phyloP scores from a whole-genome alignment of 768 basidiomycete species.

The Coprinopsis cinerea region DNA sequence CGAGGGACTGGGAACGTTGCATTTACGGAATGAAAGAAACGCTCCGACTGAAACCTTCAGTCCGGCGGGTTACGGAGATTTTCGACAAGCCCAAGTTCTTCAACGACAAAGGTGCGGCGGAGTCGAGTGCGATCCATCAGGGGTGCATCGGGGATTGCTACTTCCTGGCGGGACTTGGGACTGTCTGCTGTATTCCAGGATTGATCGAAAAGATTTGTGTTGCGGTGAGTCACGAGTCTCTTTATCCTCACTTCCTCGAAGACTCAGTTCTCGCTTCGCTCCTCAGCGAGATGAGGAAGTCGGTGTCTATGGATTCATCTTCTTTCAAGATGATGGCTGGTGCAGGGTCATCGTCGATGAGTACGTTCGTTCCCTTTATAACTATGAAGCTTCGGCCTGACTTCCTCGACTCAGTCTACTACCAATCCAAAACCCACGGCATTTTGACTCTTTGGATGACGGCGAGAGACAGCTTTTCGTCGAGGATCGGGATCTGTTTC shows the following conservation, averaged over 20 bases:
- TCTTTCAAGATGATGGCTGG: constrained; percentile 47
- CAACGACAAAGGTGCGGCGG: constrained; percentile 22
- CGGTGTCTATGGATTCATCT: constrained; percentile 56
- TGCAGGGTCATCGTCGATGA: constrained; percentile 53
- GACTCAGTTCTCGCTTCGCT: not conserved
- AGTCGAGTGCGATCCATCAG: constrained; percentile 42
- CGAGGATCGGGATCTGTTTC: constrained; percentile 42
- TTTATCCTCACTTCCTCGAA: not conserved
- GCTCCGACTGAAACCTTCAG: not conserved
- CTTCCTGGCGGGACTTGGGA: constrained; percentile 47
- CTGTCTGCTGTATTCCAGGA: constrained; percentile 22
- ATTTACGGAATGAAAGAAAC: not conserved
- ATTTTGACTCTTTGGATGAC: constrained; percentile 40
- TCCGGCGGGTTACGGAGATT: not conserved
- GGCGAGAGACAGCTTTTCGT: constrained; percentile 43
- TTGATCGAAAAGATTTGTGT: constrained; percentile 18
- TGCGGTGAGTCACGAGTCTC: constrained; percentile 18
- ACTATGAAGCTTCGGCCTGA: not conserved
- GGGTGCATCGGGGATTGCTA: constrained; percentile 49
- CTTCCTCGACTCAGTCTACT: constrained; percentile 30
- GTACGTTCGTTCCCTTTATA: constrained; percentile 24
- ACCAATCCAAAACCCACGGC: constrained; percentile 42
- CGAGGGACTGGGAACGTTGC: not conserved
- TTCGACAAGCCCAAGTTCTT: not conserved
- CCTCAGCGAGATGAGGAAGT: constrained; percentile 42